phyloP scores from a whole-genome alignment of 306 rosid species.

The Sechiopsis laciniata region DNA sequence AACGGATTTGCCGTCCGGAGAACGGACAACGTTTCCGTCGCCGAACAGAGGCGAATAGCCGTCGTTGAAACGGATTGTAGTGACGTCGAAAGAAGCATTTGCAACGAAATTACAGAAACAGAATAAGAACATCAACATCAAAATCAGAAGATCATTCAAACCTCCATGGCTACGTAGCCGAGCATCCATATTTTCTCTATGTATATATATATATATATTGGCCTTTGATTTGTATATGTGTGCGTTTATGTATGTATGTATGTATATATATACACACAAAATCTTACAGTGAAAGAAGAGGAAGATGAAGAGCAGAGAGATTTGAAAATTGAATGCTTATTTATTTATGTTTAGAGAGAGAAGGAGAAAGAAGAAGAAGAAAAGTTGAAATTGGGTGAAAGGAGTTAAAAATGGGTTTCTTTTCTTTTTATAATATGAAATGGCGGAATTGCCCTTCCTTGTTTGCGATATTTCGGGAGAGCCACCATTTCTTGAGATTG shows the following conservation, averaged over 20 bases:
- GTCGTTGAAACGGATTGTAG: slow-evolving; percentile 61
- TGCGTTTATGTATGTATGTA: neutral
- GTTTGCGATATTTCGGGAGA: slow-evolving; percentile 5
- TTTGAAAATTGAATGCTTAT: slow-evolving; percentile 6
- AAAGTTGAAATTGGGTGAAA: slow-evolving; percentile 17
- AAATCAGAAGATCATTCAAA: neutral
- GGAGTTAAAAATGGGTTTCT: neutral
- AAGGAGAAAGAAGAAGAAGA: neutral
- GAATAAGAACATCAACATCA: slow-evolving; percentile 12
- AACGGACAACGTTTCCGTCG: slow-evolving; percentile 65
- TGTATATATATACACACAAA: slow-evolving; percentile 12
- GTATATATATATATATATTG: slow-evolving; percentile 4
- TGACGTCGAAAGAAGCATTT: slow-evolving; percentile 51
- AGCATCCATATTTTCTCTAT: slow-evolving; percentile 33
- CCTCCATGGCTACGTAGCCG: slow-evolving; percentile 32
- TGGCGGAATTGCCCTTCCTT: slow-evolving; percentile 5
- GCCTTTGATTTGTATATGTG: slow-evolving; percentile 21
- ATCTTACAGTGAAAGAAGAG: slow-evolving; percentile 6
- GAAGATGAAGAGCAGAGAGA: neutral
- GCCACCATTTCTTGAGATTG: slow-evolving; percentile 8
- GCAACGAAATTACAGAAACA: slow-evolving; percentile 17
- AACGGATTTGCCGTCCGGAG: slow-evolving; percentile 66
- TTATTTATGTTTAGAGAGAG: slow-evolving; percentile 14
- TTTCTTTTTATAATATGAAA: neutral
- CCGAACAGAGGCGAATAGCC: slow-evolving; percentile 73